Evolutionary conservation across 2,329 filamentous ascomycete genomes (phyloP), one percentile per base, ranked within the genome.

Genomic region (Colletotrichum horii): DNA sequence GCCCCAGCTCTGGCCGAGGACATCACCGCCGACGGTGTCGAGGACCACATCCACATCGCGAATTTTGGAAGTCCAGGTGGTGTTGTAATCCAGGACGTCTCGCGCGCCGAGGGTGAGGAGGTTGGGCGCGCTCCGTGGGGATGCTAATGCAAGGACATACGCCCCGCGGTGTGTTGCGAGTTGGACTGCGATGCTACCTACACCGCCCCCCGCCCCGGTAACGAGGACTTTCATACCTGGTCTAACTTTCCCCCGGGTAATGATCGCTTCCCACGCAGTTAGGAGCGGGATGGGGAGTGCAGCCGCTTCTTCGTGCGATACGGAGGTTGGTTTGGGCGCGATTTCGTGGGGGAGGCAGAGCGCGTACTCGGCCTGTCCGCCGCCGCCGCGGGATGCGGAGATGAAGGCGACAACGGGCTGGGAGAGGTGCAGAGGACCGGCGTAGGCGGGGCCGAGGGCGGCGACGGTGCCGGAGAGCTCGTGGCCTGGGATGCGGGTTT

Each of bases 381-480:
- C 79, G 15, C 78, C 66, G 1, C 74, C 74, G 6, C 76, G 71
- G 19, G 78, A 69, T n/a, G 80, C 75, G 14, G 73, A 56, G 6
- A 82, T 77, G 78, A 83, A 81, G n/a, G 78, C 79, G 66, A 79
- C 82, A 6, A 83, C 80, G 11, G 75, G 71, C 8, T 83, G 78
- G 16, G 78, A 77, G 12, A 78, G 24, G 0, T 22, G 11, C 5
- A 78, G 24, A 2, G 75, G 19, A 4, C 81, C 81, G 7, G 48
- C 30, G 76, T 82, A 81, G 2, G 58, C 52, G 1, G 81, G 77
- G 0, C 81, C 81, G 3, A 85, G 65, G 0, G 76, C 77, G 3
- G 69, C 75, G n/a, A 85, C 72, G 7, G 77, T 74, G 24, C 84
- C 84, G 4, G 84, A 84, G 22, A 85, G 73, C 30, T 85, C 84